Evolutionary conservation across 73 alveolate species (phyloP), one percentile per base, ranked within the genome.

Genomic region (Tetrahymena borealis): DNA sequence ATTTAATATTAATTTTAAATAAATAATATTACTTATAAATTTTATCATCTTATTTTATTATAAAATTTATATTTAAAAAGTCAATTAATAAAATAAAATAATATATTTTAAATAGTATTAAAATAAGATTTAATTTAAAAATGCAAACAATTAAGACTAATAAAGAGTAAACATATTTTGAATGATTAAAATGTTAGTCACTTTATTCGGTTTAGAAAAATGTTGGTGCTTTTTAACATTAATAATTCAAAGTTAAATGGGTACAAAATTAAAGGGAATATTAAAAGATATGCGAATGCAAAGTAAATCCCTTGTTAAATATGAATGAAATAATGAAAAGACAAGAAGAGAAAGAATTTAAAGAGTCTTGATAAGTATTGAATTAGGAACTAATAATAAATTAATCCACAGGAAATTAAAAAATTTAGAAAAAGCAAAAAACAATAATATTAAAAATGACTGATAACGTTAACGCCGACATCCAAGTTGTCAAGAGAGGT

Each of bases 401-500:
- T 60, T 60, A 60, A 60, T 60, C 85, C 85, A 60, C 85, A 60
- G 85, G 85, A 60, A 60, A 60, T 60, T 60, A 60, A 60, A 60
- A 39, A 60, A 60, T 60, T 60, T 60, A 60, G 85, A 60, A 60
- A 60, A 60, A 60, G 85, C 85, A 60, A 60, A 60, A 13, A 60
- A 32, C n/a, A 60, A 60, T 35, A 60, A 60, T 24, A 60, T 24
- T 60, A 24, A 60, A 60, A 60, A 60, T 60, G 85, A 35, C 85
- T 60, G 85, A 60, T 60, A 60, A 60, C 28, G n/a, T 35, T 24
- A 24, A 32, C 28, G n/a, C 28, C 38, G 85, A 60, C 28, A 60
- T 60, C 85, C 85, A 60, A 60, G 85, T 60, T 60, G 85, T 60
- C 85, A 60, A 60, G 85, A 60, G 85, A 60, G 95, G 95, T 32